These are phyloP conservation scores for Collybia mongolica DNA, from an alignment of 768 basidiomycete species.

Conservation along the genomic window DNA sequence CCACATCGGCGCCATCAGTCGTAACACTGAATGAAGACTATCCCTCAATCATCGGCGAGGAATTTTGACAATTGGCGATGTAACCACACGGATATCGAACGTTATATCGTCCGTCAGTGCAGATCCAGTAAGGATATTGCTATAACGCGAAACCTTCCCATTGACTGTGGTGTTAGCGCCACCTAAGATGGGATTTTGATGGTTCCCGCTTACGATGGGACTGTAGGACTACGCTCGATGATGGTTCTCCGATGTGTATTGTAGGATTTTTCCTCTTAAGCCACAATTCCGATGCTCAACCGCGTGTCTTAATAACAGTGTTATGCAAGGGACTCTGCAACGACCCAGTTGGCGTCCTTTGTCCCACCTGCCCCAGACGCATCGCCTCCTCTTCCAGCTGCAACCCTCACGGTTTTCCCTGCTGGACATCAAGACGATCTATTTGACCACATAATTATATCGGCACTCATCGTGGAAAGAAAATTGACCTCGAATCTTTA, in stretches of 20 bases:
- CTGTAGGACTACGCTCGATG: conserved; percentile 39
- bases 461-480: conserved; percentile 40
- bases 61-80: conserved; percentile 38
- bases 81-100: conserved; percentile 35
- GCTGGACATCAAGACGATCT: conserved; percentile 33
- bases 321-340: conserved; percentile 21
- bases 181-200: conserved; percentile 39
- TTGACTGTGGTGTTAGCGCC: conserved; percentile 22
- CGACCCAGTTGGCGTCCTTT: conserved; percentile 41
- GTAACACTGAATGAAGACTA: conserved; percentile 22
- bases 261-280: conserved; percentile 22
- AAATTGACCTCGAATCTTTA: conserved; percentile 20
- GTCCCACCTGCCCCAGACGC: conserved; percentile 46
- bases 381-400: conserved; percentile 44
- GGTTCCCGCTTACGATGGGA: conserved; percentile 43
- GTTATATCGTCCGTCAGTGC: conserved; percentile 32
- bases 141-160: neutral
- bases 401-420: conserved; percentile 43
- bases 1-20: neutral
- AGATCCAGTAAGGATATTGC: conserved; percentile 23
- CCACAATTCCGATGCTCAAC: neutral
- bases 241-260: conserved; percentile 48
- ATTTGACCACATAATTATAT: conserved; percentile 45
- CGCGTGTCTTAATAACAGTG: conserved; percentile 20
- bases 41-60: conserved; percentile 41